Evolutionary conservation across 208 protist genomes (phyloP), one percentile per base, ranked within the genome.

Genomic region (Sergeia podlipaevii): DNA sequence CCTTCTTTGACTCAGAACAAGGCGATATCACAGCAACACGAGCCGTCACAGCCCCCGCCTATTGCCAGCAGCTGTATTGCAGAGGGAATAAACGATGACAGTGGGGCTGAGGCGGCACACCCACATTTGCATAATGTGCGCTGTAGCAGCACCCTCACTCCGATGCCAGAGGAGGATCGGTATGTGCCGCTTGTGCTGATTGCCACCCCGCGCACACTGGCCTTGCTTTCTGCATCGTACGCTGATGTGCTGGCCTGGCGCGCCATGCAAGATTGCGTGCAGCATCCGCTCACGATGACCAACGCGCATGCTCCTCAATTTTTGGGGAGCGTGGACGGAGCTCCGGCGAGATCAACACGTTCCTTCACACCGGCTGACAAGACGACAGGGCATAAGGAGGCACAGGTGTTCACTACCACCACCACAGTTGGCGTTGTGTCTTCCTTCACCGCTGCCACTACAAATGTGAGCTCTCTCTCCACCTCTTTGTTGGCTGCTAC

Each of bases 141-240:
- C n/a, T n/a, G n/a, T n/a, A n/a, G n/a, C n/a, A n/a, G n/a, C n/a
- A n/a, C n/a, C n/a, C n/a, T n/a, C n/a, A n/a, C n/a, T n/a, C n/a
- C n/a, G n/a, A n/a, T n/a, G n/a, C n/a, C n/a, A n/a, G n/a, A n/a
- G n/a, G 24, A 7, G 13, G 29, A 41, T 24, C 29, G 2, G 33
- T 23, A 21, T 4, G 24, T 67, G 4, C 66, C 58, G 23, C 39
- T 74, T 13, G 13, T 74, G 13, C 24, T 50, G 10, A 48, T 62
- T 21, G 62, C 60, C 17, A 74, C 66, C 21, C 34, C 24, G 13
- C 26, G 33, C 8, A 51, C 28, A 5, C 29, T 74, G 2, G 60
- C 41, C n/a, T 42, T 74, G 42, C 54, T 74, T 3, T 43, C 57
- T 7, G 66, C 60, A 8, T 20, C 33, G 10, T 26, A 26, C 48